These are phyloP conservation scores for Tricholoma hemisulphureum DNA, from an alignment of 768 basidiomycete species.

Conservation along the genomic window DNA sequence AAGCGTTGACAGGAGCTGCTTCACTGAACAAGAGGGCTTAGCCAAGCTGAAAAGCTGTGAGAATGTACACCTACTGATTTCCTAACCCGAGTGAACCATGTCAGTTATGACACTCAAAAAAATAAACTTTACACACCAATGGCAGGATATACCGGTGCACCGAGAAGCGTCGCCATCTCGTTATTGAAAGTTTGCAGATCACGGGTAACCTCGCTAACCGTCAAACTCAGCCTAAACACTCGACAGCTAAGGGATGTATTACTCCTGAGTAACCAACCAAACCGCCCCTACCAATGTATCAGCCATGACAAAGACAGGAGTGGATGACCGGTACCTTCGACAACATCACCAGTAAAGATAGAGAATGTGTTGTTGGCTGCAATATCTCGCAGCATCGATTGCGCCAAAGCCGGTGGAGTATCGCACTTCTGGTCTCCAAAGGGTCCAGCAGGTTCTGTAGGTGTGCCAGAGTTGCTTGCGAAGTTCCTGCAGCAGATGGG, in stretches of 20 bases:
- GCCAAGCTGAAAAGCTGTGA: background rate
- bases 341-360: constrained; percentile 65
- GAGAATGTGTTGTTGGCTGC: constrained; percentile 43
- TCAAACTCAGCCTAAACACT: background rate
- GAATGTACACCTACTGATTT: constrained; percentile 44
- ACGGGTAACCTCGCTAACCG: constrained; percentile 39
- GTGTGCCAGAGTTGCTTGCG: constrained; percentile 36
- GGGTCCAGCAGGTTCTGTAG: constrained; percentile 45
- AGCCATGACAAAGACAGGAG: background rate
- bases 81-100: constrained; percentile 27
- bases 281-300: constrained; percentile 38
- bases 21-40: constrained; percentile 38
- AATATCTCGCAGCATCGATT: constrained; percentile 49
- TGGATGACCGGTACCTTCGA: constrained; percentile 42
- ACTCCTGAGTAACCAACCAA: constrained; percentile 49
- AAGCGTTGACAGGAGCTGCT: constrained; percentile 54
- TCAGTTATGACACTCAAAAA: background rate
- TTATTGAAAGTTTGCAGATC: constrained; percentile 47
- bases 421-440: constrained; percentile 54
- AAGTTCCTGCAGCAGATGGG: constrained; percentile 61
- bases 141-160: constrained; percentile 45
- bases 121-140: constrained; percentile 37
- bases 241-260: constrained; percentile 11
- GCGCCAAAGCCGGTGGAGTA: constrained; percentile 45
- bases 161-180: constrained; percentile 42